A percentile compares a stretch with the other conserved stretches of the same genome.
Conservation (phyloP, 148 eudicot genomes). For the Drosera capensis region DNA sequence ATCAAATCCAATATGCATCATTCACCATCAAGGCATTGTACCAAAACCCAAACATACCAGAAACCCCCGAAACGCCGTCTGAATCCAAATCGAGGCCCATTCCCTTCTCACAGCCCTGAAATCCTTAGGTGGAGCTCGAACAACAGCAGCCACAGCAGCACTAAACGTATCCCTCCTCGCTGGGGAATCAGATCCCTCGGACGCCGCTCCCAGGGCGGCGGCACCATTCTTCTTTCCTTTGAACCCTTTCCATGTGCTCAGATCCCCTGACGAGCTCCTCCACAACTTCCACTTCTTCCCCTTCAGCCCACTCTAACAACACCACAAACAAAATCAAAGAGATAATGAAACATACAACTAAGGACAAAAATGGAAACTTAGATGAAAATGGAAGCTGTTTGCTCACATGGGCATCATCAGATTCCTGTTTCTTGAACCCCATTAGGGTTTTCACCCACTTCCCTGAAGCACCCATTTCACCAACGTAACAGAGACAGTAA, state of each 20-base stretch:
- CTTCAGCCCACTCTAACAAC: slow-evolving; percentile 7
- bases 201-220: slow-evolving; percentile 31
- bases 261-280: slow-evolving; percentile 75
- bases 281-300: slow-evolving; percentile 83
- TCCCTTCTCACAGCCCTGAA: slow-evolving; percentile 69
- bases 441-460: slow-evolving; percentile 48
- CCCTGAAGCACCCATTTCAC: slow-evolving; percentile 65
- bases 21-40: neutral
- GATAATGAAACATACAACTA: neutral
- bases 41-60: slow-evolving; percentile 30
- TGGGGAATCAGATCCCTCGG: slow-evolving; percentile 65
- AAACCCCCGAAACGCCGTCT: slow-evolving; percentile 83
- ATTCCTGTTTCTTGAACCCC: slow-evolving; percentile 32
- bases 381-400: neutral
- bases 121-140: slow-evolving; percentile 71
- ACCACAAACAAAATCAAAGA: neutral
- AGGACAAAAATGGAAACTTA: neutral
- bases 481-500: no score
- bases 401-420: slow-evolving; percentile 19
- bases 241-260: slow-evolving; percentile 56
- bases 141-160: slow-evolving; percentile 74
- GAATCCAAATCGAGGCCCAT: slow-evolving; percentile 95
- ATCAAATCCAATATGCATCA: neutral
- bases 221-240: slow-evolving; percentile 14
- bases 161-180: slow-evolving; percentile 44